These are phyloP conservation scores for Fusarium sp. DNA, from an alignment of 2,329 filamentous ascomycete genomes.

Conservation along the genomic window DNA sequence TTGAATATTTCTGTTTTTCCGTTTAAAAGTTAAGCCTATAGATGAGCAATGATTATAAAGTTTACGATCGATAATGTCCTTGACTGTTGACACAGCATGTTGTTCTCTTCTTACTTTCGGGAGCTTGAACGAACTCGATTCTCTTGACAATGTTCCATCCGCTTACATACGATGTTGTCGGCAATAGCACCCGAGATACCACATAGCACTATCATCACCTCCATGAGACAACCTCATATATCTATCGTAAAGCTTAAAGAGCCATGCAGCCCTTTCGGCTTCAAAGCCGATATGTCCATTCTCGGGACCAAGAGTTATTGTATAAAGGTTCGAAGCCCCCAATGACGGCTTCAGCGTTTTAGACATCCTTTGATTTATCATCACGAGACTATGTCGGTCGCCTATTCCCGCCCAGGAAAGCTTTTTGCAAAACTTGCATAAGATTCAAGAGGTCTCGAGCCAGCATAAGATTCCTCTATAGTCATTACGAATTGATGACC, in stretches of 20 bases:
- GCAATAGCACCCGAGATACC: neutral
- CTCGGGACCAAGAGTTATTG: neutral
- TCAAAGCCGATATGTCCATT: neutral
- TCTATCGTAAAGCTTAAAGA: neutral
- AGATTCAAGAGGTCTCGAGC: neutral
- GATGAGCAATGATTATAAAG: constrained; percentile 31
- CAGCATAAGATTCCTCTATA: neutral
- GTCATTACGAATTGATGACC: neutral
- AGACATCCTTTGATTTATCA: neutral
- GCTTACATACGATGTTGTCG: neutral
- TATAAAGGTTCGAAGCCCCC: neutral
- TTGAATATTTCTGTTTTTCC: constrained; percentile 2
- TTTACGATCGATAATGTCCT: constrained; percentile 1
- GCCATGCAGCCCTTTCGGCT: neutral
- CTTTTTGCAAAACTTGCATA: neutral
- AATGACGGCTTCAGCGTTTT: neutral
- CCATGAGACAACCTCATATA: neutral
- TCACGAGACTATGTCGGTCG: neutral
- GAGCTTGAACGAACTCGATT: neutral
- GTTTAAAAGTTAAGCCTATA: constrained; percentile 29
- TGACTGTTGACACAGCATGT: neutral
- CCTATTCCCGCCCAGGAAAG: neutral
- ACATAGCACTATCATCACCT: neutral
- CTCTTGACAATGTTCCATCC: neutral
- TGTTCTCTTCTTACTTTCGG: constrained; percentile 49